These are phyloP conservation scores for Kodamaea lidongshanica DNA, from an alignment of 805 yeast species.

Conservation along the genomic window DNA sequence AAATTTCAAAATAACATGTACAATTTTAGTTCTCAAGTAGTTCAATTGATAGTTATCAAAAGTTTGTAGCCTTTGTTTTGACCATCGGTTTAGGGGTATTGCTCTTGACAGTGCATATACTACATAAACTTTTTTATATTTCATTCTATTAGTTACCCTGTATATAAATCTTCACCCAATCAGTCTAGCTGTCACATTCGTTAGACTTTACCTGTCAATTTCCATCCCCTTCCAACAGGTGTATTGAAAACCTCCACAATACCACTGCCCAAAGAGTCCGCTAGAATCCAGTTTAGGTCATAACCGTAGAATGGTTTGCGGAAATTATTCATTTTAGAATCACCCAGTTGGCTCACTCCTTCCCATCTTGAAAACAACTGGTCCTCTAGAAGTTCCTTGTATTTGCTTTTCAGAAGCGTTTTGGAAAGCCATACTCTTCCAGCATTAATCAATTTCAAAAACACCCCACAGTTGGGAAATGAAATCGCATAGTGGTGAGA, in stretches of 20 bases:
- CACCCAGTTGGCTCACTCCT: constrained; percentile 23
- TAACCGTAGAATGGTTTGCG: constrained; percentile 47
- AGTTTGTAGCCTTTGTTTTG: too few species aligned
- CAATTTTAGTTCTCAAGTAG: too few species aligned
- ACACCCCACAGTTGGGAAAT: constrained; percentile 47
- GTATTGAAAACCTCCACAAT: constrained; percentile 47
- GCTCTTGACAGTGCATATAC: too few species aligned
- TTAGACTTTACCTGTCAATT: constrained; percentile 43
- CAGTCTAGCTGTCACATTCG: background rate
- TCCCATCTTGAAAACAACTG: constrained; percentile 42
- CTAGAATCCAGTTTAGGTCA: constrained; percentile 44
- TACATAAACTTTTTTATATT: too few species aligned
- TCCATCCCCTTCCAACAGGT: constrained; percentile 54
- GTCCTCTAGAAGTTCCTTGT: constrained; percentile 40
- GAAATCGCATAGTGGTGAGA: constrained; percentile 36
- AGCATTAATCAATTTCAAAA: constrained; percentile 37
- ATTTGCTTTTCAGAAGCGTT: constrained; percentile 28
- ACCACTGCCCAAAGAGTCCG: constrained; percentile 49
- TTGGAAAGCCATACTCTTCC: constrained; percentile 42
- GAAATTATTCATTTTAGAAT: constrained; percentile 31
- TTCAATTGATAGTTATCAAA: too few species aligned
- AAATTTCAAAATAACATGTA: too few species aligned
- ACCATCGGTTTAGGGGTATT: too few species aligned
- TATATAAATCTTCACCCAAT: too few species aligned
- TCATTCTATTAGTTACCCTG: too few species aligned